phyloP scores from a whole-genome alignment of 345 rosid genomes.

The Salix purpurea region DNA sequence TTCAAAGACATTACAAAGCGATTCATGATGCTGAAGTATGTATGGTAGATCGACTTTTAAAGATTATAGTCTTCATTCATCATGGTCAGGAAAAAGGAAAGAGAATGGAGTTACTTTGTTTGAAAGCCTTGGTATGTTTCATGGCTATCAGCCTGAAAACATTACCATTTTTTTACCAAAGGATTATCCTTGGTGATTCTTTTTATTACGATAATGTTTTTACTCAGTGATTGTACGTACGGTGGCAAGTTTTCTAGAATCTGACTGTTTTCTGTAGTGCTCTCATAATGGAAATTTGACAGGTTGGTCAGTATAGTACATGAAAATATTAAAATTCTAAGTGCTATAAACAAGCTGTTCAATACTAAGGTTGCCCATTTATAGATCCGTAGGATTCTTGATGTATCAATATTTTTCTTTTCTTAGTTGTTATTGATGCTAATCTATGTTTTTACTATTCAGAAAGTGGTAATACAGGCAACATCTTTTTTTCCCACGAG shows the following conservation, averaged over 20 bases:
- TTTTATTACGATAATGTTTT: background rate
- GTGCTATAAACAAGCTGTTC: no score
- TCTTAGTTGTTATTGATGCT: no score
- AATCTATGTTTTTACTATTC: no score
- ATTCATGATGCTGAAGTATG: background rate
- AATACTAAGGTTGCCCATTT: no score
- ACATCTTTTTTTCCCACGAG: background rate
- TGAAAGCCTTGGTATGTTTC: background rate
- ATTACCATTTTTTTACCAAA: background rate
- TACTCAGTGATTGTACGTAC: background rate
- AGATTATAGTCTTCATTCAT: background rate
- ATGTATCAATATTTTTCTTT: no score
- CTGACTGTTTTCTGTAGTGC: background rate
- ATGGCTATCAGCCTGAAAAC: background rate
- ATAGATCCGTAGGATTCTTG: no score
- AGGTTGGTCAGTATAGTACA: background rate
- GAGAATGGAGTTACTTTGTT: background rate
- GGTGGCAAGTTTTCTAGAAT: background rate
- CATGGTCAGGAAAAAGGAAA: background rate
- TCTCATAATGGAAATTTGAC: background rate
- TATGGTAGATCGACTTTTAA: background rate
- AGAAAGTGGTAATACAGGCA: background rate
- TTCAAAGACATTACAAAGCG: background rate
- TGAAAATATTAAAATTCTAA: background rate
- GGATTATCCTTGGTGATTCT: background rate